Evolutionary conservation across 371 early-diverging fungal genomes (phyloP), one percentile per base, ranked within the genome.

Genomic region (Rhizomucor pusillus): DNA sequence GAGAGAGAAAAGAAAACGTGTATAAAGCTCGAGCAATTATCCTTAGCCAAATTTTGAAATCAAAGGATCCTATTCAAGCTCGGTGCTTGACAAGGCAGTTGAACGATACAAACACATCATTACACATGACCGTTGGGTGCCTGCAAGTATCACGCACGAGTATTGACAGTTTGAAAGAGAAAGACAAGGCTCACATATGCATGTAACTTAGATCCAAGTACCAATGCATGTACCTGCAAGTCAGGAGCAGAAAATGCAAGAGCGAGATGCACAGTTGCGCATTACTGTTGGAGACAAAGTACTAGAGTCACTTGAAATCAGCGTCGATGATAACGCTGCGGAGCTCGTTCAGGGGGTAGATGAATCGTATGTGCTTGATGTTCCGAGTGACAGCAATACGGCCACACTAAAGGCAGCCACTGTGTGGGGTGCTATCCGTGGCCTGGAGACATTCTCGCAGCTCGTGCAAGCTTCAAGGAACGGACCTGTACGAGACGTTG

Each of bases 391-490:
- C n/a, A 56, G 64, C 16, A 44, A 36, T 12, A 48, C 35, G 18
- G 86, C 81, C 1, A 62, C 61, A 14, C 74, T 91, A 23, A 69
- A 60, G 50, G 78, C 91, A 39, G 62, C 79, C 43, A 87, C 88
- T 2, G 69, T 87, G 29, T 92, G 82, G 75, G 92, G 92, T 6
- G 88, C 89, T 5, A 59, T 92, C 48, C 87, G 84, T 35, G 92
- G 81, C 12, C 67, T 92, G 3, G 89, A 87, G 55, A 89, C 90
- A 0, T 84, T 88, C 63, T 79, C 85, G 22, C 91, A 91, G 59
- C 54, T 92, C 37, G 60, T 90, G 44, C 78, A 78, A 40, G 64
- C 63, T 5, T 24, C 13, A 13, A 19, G 10, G 37, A 43, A 24
- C 12, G 63, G 43, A 1, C 29, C 54, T 20, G 54, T 63, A 1